Evolutionary conservation across 306 rosid genomes (phyloP).

Genomic region (Fragaria nilgerrensis): DNA sequence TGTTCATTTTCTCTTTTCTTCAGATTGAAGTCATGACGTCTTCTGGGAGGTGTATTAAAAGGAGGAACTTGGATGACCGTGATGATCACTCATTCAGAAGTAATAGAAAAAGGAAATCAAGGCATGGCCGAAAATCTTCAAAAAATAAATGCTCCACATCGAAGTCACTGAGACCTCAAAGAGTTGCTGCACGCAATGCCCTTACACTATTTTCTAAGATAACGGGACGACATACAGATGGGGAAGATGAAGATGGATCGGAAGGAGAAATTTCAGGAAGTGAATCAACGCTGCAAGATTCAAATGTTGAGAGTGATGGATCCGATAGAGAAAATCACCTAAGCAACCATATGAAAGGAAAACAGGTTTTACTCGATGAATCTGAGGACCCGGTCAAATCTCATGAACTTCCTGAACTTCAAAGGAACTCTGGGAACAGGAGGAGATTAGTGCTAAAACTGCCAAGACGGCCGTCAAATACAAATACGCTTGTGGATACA

Average conservation of each 20-base stretch:
- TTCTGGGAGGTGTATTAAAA: conserved; percentile 95
- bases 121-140: conserved; percentile 52
- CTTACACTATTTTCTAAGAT: conserved; percentile 77
- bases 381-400: conserved; percentile 42
- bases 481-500: conserved; percentile 38
- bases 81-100: conserved; percentile 49
- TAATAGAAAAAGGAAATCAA: conserved; percentile 55
- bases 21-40: conserved; percentile 85
- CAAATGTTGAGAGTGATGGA: conserved; percentile 73
- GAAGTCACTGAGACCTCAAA: conserved; percentile 85
- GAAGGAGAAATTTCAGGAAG: conserved; percentile 75
- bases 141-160: conserved; percentile 62
- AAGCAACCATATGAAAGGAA: conserved; percentile 59
- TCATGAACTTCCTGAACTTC: conserved; percentile 45
- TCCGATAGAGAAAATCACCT: conserved; percentile 56
- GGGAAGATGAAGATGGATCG: conserved; percentile 71
- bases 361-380: conserved; percentile 53
- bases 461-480: conserved; percentile 57
- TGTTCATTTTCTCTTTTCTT: conserved; percentile 24
- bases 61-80: conserved; percentile 82
- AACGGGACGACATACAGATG: conserved; percentile 70
- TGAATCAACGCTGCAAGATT: conserved; percentile 65
- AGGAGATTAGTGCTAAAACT: conserved; percentile 72
- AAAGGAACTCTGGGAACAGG: conserved; percentile 44
- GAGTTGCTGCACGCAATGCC: conserved; percentile 96